phyloP scores from a whole-genome alignment of 2,329 filamentous ascomycete genomes.

The Parastagonospora nodorum region DNA sequence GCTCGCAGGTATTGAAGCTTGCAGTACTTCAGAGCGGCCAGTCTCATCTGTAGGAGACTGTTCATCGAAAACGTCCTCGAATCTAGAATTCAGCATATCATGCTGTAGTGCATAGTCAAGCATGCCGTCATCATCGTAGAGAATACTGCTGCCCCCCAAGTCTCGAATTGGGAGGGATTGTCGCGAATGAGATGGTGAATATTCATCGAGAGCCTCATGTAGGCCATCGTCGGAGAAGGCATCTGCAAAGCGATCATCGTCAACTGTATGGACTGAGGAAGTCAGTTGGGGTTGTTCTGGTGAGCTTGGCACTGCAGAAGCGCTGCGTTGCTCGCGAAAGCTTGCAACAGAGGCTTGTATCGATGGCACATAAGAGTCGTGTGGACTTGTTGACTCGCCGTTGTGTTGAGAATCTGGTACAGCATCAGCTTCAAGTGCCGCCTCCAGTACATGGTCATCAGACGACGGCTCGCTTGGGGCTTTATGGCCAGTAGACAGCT shows the following conservation, averaged over 20 bases:
- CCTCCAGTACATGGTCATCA: slow-evolving; percentile 7
- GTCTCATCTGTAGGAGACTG: slow-evolving; percentile 9
- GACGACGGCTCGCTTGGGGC: slow-evolving; percentile 21
- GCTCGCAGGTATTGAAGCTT: slow-evolving; percentile 15
- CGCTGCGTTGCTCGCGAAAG: neutral
- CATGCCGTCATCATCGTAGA: slow-evolving; percentile 42
- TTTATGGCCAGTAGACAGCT: slow-evolving; percentile 26
- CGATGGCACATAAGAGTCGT: slow-evolving; percentile 2
- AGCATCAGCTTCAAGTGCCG: neutral
- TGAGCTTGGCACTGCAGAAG: slow-evolving; percentile 3
- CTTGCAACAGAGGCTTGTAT: slow-evolving; percentile 4
- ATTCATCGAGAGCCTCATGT: slow-evolving; percentile 13
- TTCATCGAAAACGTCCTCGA: slow-evolving; percentile 18
- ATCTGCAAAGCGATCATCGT: slow-evolving; percentile 51
- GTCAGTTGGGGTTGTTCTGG: slow-evolving; percentile 16
- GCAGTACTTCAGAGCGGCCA: neutral
- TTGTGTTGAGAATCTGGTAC: neutral
- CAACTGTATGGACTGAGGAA: slow-evolving; percentile 39
- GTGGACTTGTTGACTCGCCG: slow-evolving; percentile 1
- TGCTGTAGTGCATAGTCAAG: slow-evolving; percentile 43
- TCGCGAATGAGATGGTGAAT: slow-evolving; percentile 10
- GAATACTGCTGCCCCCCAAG: slow-evolving; percentile 34
- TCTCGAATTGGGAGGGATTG: slow-evolving; percentile 15
- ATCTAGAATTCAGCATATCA: slow-evolving; percentile 32
- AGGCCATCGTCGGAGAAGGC: slow-evolving; percentile 45